Percentiles rank a stretch among this genome's conserved stretches.
Evolutionary conservation across 179 eudicot species (phyloP).

Genomic region (Drosera spatulata): DNA sequence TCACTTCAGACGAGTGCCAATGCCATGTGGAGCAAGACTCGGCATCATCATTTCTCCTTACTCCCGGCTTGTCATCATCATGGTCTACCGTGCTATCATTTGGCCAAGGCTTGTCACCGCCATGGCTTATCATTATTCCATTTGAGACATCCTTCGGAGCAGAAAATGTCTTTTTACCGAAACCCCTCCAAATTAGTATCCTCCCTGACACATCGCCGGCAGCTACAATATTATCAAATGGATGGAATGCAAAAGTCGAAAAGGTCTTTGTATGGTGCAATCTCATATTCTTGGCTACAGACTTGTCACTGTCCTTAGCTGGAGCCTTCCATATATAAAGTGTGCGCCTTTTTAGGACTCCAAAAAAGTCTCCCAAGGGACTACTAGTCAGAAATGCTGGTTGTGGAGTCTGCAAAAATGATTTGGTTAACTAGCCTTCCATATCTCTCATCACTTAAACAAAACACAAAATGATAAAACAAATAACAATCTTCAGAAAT

Average conservation of each 20-base stretch:
- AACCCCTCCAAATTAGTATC: constrained; percentile 85
- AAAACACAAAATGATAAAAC: no score
- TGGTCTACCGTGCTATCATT: not conserved
- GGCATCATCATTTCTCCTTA: constrained; percentile 69
- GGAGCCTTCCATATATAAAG: constrained; percentile 79
- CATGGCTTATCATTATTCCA: constrained; percentile 22
- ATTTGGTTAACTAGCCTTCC: not conserved
- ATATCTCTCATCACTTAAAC: no score
- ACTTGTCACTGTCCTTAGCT: constrained; percentile 35
- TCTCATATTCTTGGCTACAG: constrained; percentile 34
- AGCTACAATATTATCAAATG: constrained; percentile 63
- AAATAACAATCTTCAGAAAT: no score
- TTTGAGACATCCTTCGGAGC: constrained; percentile 11
- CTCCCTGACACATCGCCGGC: constrained; percentile 92
- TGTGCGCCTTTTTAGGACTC: constrained; percentile 41
- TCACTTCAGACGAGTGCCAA: constrained; percentile 92
- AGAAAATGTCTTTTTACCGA: constrained; percentile 39
- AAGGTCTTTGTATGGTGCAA: constrained; percentile 68
- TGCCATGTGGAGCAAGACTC: constrained; percentile 96
- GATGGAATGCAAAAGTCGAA: constrained; percentile 78
- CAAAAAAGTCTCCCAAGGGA: constrained; percentile 56
- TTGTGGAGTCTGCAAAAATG: constrained; percentile 39
- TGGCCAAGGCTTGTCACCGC: not conserved
- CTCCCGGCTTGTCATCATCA: constrained; percentile 71
- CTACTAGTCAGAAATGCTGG: constrained; percentile 44